phyloP scores from a whole-genome alignment of 2,329 filamentous ascomycete species.

The Beauveria australis region DNA sequence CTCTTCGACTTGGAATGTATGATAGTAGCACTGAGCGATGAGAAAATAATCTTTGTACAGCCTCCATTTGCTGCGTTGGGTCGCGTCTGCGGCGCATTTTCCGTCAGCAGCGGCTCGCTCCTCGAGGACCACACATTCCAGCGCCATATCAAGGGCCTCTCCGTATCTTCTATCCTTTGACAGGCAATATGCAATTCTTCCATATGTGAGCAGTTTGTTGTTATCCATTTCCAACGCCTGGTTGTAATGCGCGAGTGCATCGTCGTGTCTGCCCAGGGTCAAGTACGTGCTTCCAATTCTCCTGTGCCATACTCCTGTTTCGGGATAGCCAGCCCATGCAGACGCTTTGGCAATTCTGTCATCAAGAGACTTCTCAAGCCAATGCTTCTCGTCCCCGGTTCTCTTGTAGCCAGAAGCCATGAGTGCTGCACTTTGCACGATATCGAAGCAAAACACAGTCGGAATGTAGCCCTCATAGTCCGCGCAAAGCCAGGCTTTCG shows the following conservation, averaged over 20 bases:
- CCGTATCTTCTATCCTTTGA: constrained; percentile 27
- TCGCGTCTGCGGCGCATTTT: constrained; percentile 17
- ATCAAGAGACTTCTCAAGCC: constrained; percentile 27
- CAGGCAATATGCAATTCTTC: constrained; percentile 34
- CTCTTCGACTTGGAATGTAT: constrained; percentile 23
- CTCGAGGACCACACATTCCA: constrained; percentile 30
- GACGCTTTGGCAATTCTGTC: constrained; percentile 28
- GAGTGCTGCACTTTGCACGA: constrained; percentile 33
- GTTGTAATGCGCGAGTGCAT: constrained; percentile 29
- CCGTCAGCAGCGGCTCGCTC: constrained; percentile 21
- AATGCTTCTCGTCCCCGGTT: constrained; percentile 27
- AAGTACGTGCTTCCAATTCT: constrained; percentile 33
- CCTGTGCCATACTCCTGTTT: constrained; percentile 30
- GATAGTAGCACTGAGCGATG: constrained; percentile 29
- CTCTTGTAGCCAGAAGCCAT: constrained; percentile 30
- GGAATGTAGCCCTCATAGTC: constrained; percentile 29
- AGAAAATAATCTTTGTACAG: constrained; percentile 33
- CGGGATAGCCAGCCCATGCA: constrained; percentile 27
- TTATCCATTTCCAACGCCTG: constrained; percentile 28
- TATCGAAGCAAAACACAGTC: constrained; percentile 34
- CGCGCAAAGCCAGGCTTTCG: constrained; percentile 29
- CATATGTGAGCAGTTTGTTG: constrained; percentile 29
- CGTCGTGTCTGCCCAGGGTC: constrained; percentile 25
- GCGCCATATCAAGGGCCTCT: constrained; percentile 26
- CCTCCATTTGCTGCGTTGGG: constrained; percentile 27